Percentiles rank a stretch among this genome's conserved stretches.
Evolutionary conservation across 2,329 filamentous ascomycete genomes (phyloP).

Genomic region (Monilinia laxa): DNA sequence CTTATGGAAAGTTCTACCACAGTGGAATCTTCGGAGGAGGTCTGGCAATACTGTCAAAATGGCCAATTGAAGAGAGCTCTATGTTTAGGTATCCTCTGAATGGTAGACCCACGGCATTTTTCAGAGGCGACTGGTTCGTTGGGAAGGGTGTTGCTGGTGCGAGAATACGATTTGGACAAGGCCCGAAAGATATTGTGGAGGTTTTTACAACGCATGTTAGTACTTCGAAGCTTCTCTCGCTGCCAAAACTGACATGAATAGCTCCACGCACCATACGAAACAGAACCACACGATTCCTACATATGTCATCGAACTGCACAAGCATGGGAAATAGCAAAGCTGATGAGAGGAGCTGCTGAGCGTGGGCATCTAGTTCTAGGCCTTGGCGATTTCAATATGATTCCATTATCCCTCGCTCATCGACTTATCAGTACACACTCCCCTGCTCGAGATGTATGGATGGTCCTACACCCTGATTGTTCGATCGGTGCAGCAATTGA

Average conservation of each 20-base stretch:
- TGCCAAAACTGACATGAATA: conserved; percentile 45
- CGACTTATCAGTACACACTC: conserved; percentile 76
- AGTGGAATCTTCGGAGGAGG: conserved; percentile 88
- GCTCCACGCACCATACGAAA: conserved; percentile 84
- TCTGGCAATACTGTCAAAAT: conserved; percentile 83
- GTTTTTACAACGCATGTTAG: conserved; percentile 88
- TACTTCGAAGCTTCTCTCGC: conserved; percentile 21
- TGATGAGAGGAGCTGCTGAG: conserved; percentile 78
- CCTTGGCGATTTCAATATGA: conserved; percentile 94
- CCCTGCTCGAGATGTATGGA: conserved; percentile 81
- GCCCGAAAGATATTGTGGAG: conserved; percentile 67
- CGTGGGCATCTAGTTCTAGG: conserved; percentile 81
- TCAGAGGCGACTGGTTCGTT: conserved; percentile 92
- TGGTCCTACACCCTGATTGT: conserved; percentile 77
- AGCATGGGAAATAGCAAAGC: conserved; percentile 90
- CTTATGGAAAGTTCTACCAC: conserved; percentile 90
- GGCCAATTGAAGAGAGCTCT: conserved; percentile 85
- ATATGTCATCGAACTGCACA: conserved; percentile 87
- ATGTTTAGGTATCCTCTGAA: conserved; percentile 91
- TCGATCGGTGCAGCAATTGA: conserved; percentile 73
- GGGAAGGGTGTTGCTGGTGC: conserved; percentile 91
- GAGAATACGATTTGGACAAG: conserved; percentile 68
- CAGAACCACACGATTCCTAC: conserved; percentile 78
- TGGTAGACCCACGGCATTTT: conserved; percentile 90
- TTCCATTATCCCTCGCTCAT: conserved; percentile 83